phyloP scores from a whole-genome alignment of 2,329 filamentous ascomycete species.

The Trichoderma gracile region DNA sequence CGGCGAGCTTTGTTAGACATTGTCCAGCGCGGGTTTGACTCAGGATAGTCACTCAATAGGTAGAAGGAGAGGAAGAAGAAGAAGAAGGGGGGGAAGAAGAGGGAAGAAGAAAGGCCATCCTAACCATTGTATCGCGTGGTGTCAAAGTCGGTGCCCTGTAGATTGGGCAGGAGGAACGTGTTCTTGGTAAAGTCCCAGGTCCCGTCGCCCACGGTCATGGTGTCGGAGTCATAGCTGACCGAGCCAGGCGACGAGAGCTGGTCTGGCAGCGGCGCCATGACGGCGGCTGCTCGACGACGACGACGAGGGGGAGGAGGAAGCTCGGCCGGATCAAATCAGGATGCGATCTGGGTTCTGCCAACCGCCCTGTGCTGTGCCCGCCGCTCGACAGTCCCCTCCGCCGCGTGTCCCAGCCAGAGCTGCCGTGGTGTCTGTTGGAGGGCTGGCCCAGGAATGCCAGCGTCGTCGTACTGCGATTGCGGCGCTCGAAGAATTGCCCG shows the following conservation, averaged over 20 bases:
- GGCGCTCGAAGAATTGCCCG: background rate
- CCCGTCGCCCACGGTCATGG: conserved; percentile 76
- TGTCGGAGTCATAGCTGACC: conserved; percentile 71
- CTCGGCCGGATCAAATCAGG: background rate
- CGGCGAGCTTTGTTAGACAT: conserved; percentile 27
- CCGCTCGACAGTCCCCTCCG: background rate
- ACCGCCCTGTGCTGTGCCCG: background rate
- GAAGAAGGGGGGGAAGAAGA: too few relatives aligned
- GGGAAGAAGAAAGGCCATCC: background rate
- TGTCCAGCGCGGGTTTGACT: background rate
- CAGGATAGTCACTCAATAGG: too few relatives aligned
- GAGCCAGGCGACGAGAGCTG: conserved; percentile 68
- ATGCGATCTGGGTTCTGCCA: background rate
- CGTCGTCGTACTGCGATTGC: conserved; percentile 16
- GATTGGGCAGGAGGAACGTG: conserved; percentile 74
- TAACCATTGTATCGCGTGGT: conserved; percentile 83
- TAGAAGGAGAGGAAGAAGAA: too few relatives aligned
- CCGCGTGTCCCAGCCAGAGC: background rate
- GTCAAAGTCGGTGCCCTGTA: conserved; percentile 74
- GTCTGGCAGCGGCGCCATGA: conserved; percentile 61
- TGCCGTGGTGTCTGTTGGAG: background rate
- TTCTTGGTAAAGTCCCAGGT: conserved; percentile 81
- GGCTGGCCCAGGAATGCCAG: background rate
- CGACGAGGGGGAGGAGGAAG: background rate
- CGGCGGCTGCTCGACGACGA: conserved; percentile 43